A percentile compares a stretch with the other conserved stretches of the same genome.
Conservation (phyloP, 1,284 basidiomycete genomes). For the Somion occarium region DNA sequence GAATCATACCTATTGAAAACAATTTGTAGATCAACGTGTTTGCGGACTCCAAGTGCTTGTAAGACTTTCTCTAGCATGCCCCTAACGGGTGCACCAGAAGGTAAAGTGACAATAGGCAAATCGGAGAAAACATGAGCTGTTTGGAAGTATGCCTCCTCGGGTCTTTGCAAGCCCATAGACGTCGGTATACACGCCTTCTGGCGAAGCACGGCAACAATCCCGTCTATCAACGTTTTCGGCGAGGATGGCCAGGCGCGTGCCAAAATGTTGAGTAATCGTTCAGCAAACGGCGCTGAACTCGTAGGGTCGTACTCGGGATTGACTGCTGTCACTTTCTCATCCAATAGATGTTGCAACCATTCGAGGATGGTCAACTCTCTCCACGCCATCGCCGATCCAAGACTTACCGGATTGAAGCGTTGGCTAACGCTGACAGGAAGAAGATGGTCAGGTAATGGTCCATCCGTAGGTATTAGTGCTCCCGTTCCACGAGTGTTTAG, state of each 20-base stretch:
- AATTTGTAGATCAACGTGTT: conserved; percentile 88
- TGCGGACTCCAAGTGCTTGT: conserved; percentile 77
- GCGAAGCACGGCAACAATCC: conserved; percentile 56
- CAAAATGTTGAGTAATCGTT: conserved; percentile 72
- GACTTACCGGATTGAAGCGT: conserved; percentile 51
- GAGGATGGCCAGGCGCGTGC: conserved; percentile 77
- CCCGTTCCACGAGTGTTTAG: conserved; percentile 66
- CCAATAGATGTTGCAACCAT: conserved; percentile 73
- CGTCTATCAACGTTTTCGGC: conserved; percentile 51
- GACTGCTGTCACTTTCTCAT: conserved; percentile 37
- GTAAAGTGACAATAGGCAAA: conserved; percentile 76
- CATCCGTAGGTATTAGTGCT: conserved; percentile 69
- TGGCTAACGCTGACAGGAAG: conserved; percentile 72
- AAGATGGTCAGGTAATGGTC: conserved; percentile 77
- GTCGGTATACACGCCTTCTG: conserved; percentile 82
- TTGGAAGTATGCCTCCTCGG: conserved; percentile 83
- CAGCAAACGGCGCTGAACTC: conserved; percentile 72
- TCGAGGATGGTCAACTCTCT: conserved; percentile 72
- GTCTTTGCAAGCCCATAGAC: conserved; percentile 69
- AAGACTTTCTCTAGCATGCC: conserved; percentile 78
- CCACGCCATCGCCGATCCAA: conserved; percentile 74
- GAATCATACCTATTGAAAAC: conserved; percentile 70
- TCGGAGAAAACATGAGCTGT: conserved; percentile 88
- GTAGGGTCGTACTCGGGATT: conserved; percentile 64
- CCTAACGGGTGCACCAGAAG: conserved; percentile 65